Evolutionary conservation across 2,329 filamentous ascomycete species (phyloP), one percentile per base, ranked within the genome.

Genomic region (Penicillium sclerotigenum): DNA sequence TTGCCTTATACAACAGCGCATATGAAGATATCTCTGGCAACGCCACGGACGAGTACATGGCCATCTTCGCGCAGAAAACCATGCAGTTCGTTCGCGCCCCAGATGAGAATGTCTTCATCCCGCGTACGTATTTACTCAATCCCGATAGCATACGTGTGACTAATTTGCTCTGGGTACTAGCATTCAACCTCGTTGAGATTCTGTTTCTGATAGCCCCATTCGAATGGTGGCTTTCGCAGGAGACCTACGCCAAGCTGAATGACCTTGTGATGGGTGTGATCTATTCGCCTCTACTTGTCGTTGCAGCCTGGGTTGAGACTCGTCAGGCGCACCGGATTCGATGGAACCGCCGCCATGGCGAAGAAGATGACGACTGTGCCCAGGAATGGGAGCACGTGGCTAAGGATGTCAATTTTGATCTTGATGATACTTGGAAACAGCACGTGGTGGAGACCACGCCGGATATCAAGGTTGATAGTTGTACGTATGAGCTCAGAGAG

Each of bases 41-140:
- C 69, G 91, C 94, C 5, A 88, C 91, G 62, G 94, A 99, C 73
- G 94, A 99, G 73, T 99, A 91, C 75, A 87, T 99, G 71, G 93
- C 91, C 0, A 83, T 97, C 4, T 97, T 96, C 75, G 83, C 90
- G 0, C 89, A 95, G 64, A 96, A 96, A 75, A 97, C 94, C 0
- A 90, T 97, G 83, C 91, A 96, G 68, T 99, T 97, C 68, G 90
- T 97, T 18, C 90, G 94, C 47, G 94, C 94, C 0, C 94, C 94
- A 0, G 94, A 99, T 66, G 94, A 99, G 73, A 99, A 99, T 65
- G 94, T 99, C 53, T 99, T 94, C 75, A 96, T 99, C 67, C 87
- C 94, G 0, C 94, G 77, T 79, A 68, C 63, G 75, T 67, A 18
- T 18, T 51, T 31, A 6, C 4, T n/a, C 16, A 13, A n/a, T 40